Evolutionary conservation across 495 filamentous ascomycete species (phyloP).

Genomic region (Penicillium robsamsonii): DNA sequence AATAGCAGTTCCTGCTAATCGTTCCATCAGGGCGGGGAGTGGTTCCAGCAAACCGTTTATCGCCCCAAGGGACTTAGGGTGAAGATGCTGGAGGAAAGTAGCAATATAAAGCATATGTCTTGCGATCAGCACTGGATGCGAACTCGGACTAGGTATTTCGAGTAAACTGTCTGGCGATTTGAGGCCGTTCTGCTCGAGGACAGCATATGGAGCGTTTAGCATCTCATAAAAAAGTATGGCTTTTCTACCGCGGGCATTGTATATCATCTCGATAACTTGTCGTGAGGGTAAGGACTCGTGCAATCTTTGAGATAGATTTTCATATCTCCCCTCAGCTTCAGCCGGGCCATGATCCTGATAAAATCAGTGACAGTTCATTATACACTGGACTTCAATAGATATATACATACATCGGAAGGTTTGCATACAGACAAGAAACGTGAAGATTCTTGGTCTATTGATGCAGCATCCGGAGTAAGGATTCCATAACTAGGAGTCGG

Average conservation of each 20-base stretch:
- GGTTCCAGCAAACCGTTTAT: slow-evolving; percentile 13
- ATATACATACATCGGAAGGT: too few species aligned
- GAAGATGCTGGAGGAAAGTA: slow-evolving; percentile 22
- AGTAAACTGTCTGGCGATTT: slow-evolving; percentile 9
- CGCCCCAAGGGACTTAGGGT: slow-evolving; percentile 12
- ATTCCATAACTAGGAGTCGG: too few species aligned
- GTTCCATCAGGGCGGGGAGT: slow-evolving; percentile 13
- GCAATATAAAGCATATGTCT: slow-evolving; percentile 19
- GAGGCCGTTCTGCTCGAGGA: slow-evolving; percentile 15
- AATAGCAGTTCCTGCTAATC: slow-evolving; percentile 16
- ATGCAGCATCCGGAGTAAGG: too few species aligned
- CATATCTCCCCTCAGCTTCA: too few species aligned
- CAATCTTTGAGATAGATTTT: slow-evolving; percentile 7
- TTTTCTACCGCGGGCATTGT: slow-evolving; percentile 11
- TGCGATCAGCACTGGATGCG: slow-evolving; percentile 25
- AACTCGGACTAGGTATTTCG: slow-evolving; percentile 10
- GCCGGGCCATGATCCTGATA: too few species aligned
- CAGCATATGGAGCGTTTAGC: slow-evolving; percentile 13
- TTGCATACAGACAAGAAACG: too few species aligned
- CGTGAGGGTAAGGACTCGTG: slow-evolving; percentile 16
- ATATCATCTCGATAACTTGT: slow-evolving; percentile 19
- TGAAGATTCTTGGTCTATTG: too few species aligned
- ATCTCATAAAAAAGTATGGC: slow-evolving; percentile 18
- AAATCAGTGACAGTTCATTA: too few species aligned
- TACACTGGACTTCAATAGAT: too few species aligned